Percentiles rank a stretch among this genome's conserved stretches.
Conservation (phyloP, 257 asterid species). For the Rauvolfia tetraphylla region DNA sequence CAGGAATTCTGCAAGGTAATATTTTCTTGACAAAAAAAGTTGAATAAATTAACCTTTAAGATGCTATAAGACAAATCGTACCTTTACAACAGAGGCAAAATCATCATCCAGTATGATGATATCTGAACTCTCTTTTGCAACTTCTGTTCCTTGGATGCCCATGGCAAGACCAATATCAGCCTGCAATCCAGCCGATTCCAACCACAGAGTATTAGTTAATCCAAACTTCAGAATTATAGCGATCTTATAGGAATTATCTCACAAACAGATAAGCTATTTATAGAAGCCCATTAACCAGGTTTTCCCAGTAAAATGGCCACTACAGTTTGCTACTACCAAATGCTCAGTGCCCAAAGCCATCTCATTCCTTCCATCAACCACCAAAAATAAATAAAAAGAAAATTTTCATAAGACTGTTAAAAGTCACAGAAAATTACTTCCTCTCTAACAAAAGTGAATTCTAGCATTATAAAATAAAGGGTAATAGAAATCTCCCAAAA, state of each 20-base stretch:
- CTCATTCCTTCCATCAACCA: not conserved
- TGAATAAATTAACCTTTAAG: not conserved
- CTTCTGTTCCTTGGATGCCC: conserved; percentile 99
- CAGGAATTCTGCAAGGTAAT: not conserved
- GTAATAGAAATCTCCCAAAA: not conserved
- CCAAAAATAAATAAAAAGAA: not conserved
- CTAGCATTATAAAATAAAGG: not conserved
- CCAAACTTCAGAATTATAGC: not conserved
- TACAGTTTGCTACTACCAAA: not conserved
- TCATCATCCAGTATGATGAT: conserved; percentile 92
- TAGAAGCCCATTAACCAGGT: not conserved
- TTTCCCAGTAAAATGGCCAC: not conserved
- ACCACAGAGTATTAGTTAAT: conserved; percentile 2
- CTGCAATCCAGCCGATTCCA: conserved; percentile 36
- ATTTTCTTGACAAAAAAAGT: not conserved
- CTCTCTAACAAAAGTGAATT: not conserved
- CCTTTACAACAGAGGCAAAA: conserved; percentile 96
- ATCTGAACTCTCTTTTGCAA: conserved; percentile 98
- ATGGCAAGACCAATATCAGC: conserved; percentile 99
- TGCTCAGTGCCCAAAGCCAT: not conserved
- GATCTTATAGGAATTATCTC: not conserved
- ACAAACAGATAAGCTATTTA: not conserved
- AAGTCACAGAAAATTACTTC: not conserved
- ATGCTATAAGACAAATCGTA: conserved; percentile 26
- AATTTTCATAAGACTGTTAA: not conserved